These are phyloP conservation scores for Globisporangium radiosum DNA, from an alignment of 352 stramenopile genomes.

Conservation along the genomic window DNA sequence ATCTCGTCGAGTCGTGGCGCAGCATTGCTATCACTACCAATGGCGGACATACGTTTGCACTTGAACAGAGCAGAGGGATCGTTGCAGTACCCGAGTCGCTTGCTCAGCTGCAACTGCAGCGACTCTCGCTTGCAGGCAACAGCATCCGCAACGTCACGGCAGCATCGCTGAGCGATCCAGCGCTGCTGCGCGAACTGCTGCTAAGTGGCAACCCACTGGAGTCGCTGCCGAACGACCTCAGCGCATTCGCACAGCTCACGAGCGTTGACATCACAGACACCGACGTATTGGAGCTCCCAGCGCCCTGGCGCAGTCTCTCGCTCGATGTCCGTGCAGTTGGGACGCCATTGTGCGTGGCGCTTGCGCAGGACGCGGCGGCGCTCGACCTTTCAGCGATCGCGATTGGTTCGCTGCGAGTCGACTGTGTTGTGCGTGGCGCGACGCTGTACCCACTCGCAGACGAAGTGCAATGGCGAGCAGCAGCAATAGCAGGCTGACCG, in stretches of 20 bases:
- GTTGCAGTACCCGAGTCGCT: conserved; percentile 1
- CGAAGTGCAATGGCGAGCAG: conserved; percentile 1
- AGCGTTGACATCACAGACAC: conserved; percentile 4
- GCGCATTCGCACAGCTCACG: not conserved
- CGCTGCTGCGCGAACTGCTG: not conserved
- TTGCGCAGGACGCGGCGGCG: conserved; percentile 1
- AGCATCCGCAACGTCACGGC: conserved; percentile 1
- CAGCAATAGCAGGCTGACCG: not conserved
- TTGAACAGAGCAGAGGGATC: conserved; percentile 6
- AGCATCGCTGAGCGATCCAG: not conserved
- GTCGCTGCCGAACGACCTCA: conserved; percentile 1
- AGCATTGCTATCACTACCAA: not conserved
- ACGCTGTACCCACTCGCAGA: conserved; percentile 4
- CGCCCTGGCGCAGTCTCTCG: not conserved
- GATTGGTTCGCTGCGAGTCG: conserved; percentile 6
- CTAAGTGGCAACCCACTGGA: conserved; percentile 7
- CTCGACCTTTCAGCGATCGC: not conserved
- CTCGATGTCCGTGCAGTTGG: not conserved
- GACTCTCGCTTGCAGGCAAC: conserved; percentile 10
- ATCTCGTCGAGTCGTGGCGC: conserved; percentile 6
- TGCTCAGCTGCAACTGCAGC: not conserved
- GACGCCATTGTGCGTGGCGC: conserved; percentile 3
- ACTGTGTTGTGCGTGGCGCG: not conserved
- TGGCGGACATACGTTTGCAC: not conserved
- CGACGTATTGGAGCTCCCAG: conserved; percentile 1